These are phyloP conservation scores for Apiotrichum mycotoxinovorans DNA, from an alignment of 1,284 basidiomycete species.

Conservation along the genomic window DNA sequence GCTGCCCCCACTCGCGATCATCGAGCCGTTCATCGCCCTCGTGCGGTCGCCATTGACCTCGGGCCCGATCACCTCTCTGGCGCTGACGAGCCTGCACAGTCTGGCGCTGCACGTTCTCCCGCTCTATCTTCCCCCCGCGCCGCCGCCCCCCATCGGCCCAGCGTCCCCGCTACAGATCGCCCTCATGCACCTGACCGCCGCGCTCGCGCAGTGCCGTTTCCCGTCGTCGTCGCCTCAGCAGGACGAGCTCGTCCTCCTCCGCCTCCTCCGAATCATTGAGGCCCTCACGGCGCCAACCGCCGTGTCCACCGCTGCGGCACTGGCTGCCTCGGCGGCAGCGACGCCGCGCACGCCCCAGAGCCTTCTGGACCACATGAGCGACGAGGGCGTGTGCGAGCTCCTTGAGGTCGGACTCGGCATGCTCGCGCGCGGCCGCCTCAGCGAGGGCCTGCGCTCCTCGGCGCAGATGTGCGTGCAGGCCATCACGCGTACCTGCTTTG, in stretches of 20 bases:
- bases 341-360: slow-evolving; percentile 28
- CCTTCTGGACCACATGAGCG: slow-evolving; percentile 61
- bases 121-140: slow-evolving; percentile 48
- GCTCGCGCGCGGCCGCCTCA: slow-evolving; percentile 91
- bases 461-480: slow-evolving; percentile 91
- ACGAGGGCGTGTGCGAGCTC: slow-evolving; percentile 96
- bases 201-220: slow-evolving; percentile 94
- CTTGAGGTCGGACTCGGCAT: slow-evolving; percentile 96
- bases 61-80: slow-evolving; percentile 86
- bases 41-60: slow-evolving; percentile 89
- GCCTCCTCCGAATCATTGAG: slow-evolving; percentile 86
- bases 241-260: slow-evolving; percentile 91
- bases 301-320: not conserved
- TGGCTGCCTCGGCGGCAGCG: not conserved
- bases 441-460: slow-evolving; percentile 68
- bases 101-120: slow-evolving; percentile 74
- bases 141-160: slow-evolving; percentile 25
- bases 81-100: slow-evolving; percentile 79
- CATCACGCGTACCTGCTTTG: slow-evolving; percentile 77
- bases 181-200: slow-evolving; percentile 78
- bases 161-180: slow-evolving; percentile 53
- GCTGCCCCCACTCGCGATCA: slow-evolving; percentile 58
- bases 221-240: slow-evolving; percentile 93
- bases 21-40: slow-evolving; percentile 88
- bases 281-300: slow-evolving; percentile 65